Evolutionary conservation across 495 filamentous ascomycete genomes (phyloP), one percentile per base, ranked within the genome.

Genomic region (Lindgomyces ingoldianus): DNA sequence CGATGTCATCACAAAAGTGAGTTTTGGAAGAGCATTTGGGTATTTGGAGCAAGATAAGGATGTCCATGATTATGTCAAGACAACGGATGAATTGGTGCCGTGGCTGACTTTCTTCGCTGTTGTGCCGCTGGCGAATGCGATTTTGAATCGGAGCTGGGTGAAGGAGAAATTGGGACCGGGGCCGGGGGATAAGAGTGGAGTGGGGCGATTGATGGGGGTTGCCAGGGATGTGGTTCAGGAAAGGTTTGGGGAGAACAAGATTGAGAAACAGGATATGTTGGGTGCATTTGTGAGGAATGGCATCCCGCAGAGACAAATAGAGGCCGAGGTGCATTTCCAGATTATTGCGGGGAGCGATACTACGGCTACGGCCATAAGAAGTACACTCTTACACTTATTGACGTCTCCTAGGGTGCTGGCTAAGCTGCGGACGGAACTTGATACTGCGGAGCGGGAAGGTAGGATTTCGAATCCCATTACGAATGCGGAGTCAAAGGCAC

Each of bases 21-120:
- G 74, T 19, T 80, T 79, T 51, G 74, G 79, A 3, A 64, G 70
- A 25, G 61, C 73, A 1, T 77, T 78, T 44, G 77, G 78, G 27
- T 75, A 70, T 64, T 29, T 80, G 18, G 62, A 71, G 11, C 60
- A 57, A 18, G 79, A 85, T 57, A 61, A 65, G 4, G 83, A 87
- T 67, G 68, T 79, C 11, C 74, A 78, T 59, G 77, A 76, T 22
- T 83, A 81, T 57, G 73, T 83, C 39, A 62, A 73, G 51, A 76
- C 72, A 12, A 57, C 72, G 2, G 75, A 80, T 36, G 70, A 75
- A 1, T 12, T 50, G 57, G 26, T 60, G 4, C 47, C 57, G 9
- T 51, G 12, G 1, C 1, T 60, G 1, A 50, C 45, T 0, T 36
- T 60, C n/a, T 52, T 33, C 3, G 22, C 45, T 4, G 18, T 36